phyloP scores from a whole-genome alignment of 2,329 filamentous ascomycete species.

The Sporothrix brunneoviolacea region DNA sequence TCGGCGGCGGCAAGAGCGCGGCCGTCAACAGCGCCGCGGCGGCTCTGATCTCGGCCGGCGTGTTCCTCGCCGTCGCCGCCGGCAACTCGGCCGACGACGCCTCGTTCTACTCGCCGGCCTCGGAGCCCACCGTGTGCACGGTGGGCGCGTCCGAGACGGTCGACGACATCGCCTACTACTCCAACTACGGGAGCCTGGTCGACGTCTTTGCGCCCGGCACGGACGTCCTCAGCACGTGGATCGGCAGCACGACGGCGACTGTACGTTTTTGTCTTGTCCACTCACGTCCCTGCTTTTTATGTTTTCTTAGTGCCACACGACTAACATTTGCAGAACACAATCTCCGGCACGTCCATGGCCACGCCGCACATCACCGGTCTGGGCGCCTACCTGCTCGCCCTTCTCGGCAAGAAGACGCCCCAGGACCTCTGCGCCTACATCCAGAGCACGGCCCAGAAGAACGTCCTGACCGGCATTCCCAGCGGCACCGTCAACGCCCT shows the following conservation, averaged over 20 bases:
- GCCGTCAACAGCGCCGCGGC: slow-evolving; percentile 46
- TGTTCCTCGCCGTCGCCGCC: slow-evolving; percentile 50
- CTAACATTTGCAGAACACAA: no score
- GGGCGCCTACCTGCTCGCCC: slow-evolving; percentile 36
- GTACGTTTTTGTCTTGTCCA: no score
- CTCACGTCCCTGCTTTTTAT: slow-evolving; percentile 16
- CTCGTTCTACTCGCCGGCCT: slow-evolving; percentile 40
- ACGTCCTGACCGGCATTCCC: slow-evolving; percentile 34
- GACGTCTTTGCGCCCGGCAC: slow-evolving; percentile 47
- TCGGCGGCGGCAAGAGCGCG: slow-evolving; percentile 41
- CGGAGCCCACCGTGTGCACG: slow-evolving; percentile 42
- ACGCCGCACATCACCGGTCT: slow-evolving; percentile 30
- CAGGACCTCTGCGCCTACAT: slow-evolving; percentile 43
- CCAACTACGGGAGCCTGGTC: slow-evolving; percentile 45
- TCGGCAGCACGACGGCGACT: slow-evolving; percentile 31
- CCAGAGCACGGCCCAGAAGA: slow-evolving; percentile 33
- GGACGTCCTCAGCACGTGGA: slow-evolving; percentile 42
- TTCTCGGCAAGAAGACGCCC: slow-evolving; percentile 35
- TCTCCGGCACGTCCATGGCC: slow-evolving; percentile 42
- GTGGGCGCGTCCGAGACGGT: slow-evolving; percentile 41
- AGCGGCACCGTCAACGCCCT: slow-evolving; percentile 44
- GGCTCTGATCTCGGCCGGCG: slow-evolving; percentile 36
- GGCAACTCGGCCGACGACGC: slow-evolving; percentile 45
- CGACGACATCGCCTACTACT: slow-evolving; percentile 40
- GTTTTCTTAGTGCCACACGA: neutral